Evolutionary conservation across 129 eudicot genomes (phyloP).

Genomic region (Escallonia herrerae): DNA sequence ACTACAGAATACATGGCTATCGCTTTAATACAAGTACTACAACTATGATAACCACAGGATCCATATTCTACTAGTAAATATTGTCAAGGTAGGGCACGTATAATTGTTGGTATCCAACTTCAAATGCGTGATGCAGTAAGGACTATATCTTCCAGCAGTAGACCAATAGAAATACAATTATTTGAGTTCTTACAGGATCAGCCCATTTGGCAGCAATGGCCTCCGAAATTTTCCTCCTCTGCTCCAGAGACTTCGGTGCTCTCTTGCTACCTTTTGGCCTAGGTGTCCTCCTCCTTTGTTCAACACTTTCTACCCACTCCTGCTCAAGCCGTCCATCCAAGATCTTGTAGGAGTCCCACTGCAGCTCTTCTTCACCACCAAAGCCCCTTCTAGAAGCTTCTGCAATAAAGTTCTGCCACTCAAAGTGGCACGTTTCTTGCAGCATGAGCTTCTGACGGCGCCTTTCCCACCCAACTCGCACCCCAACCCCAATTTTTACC

Average conservation of each 20-base stretch:
- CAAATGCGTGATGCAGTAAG: not conserved
- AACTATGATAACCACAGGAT: not conserved
- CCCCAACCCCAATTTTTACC: slow-evolving; percentile 68
- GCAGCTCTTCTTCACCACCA: slow-evolving; percentile 64
- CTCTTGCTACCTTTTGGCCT: slow-evolving; percentile 43
- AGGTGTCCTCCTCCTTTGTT: slow-evolving; percentile 39
- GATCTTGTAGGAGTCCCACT: slow-evolving; percentile 77
- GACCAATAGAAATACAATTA: not conserved
- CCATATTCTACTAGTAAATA: not conserved
- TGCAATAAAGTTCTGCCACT: slow-evolving; percentile 83
- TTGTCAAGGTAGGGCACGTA: not conserved
- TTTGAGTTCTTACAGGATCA: slow-evolving; percentile 76
- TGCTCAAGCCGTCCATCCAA: slow-evolving; percentile 43
- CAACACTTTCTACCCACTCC: slow-evolving; percentile 58
- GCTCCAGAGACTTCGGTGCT: slow-evolving; percentile 79
- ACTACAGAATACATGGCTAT: no score
- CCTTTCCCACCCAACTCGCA: slow-evolving; percentile 66
- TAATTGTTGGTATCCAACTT: not conserved
- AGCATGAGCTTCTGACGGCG: slow-evolving; percentile 44
- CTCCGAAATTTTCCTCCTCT: slow-evolving; percentile 77
- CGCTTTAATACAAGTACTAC: no score
- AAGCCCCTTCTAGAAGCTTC: slow-evolving; percentile 69
- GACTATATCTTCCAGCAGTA: not conserved
- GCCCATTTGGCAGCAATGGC: slow-evolving; percentile 99
- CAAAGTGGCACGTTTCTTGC: slow-evolving; percentile 60